phyloP scores from a whole-genome alignment of 2,329 filamentous ascomycete genomes.

The Hansfordia pulvinata region DNA sequence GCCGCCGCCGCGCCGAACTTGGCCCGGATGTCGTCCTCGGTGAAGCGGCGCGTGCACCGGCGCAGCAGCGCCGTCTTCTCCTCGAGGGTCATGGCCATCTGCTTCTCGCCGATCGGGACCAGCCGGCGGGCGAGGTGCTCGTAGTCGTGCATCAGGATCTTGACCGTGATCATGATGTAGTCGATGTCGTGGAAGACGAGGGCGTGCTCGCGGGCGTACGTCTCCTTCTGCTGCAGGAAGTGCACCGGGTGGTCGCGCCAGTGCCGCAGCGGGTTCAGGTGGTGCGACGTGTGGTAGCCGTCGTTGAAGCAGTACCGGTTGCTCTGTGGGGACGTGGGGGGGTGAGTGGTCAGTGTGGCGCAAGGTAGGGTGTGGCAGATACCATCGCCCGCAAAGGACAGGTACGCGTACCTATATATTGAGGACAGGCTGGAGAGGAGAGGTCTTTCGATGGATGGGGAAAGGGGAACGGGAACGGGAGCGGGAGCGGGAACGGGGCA shows the following conservation, averaged over 20 bases:
- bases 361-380: conserved; percentile 1
- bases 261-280: conserved; percentile 64
- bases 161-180: conserved; percentile 62
- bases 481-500: neutral
- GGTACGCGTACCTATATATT: too few species aligned
- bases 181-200: conserved; percentile 74
- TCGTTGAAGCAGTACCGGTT: conserved; percentile 77
- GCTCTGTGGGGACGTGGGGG: conserved; percentile 33
- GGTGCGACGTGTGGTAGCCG: conserved; percentile 71
- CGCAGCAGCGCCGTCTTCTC: conserved; percentile 50
- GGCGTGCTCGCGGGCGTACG: conserved; percentile 52
- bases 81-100: conserved; percentile 51
- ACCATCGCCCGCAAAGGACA: too few species aligned
- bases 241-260: conserved; percentile 70
- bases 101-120: conserved; percentile 55
- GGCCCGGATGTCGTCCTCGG: conserved; percentile 45
- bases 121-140: conserved; percentile 52
- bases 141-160: conserved; percentile 59
- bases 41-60: conserved; percentile 51
- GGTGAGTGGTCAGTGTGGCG: conserved; percentile 2
- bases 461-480: neutral
- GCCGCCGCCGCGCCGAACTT: conserved; percentile 30
- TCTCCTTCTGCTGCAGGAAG: conserved; percentile 55
- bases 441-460: conserved; percentile 4
- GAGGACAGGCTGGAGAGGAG: too few species aligned